phyloP scores from a whole-genome alignment of 2,329 filamentous ascomycete genomes.

The Alternaria brassicicola region DNA sequence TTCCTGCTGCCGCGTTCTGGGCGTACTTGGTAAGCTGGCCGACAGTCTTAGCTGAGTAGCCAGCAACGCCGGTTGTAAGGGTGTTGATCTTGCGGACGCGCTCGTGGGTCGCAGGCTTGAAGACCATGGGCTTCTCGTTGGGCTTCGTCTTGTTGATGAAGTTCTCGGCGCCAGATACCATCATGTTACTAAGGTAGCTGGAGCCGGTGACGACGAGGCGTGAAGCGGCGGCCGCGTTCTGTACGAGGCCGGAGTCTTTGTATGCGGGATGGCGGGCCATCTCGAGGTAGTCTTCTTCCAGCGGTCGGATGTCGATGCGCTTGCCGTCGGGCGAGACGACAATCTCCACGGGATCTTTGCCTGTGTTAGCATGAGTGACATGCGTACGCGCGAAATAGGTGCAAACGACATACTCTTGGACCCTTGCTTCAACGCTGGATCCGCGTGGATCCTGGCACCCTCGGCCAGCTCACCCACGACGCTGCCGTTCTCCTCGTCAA shows the following conservation, averaged over 20 bases:
- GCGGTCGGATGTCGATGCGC: slow-evolving; percentile 70
- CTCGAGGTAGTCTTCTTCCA: slow-evolving; percentile 73
- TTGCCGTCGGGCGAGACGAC: slow-evolving; percentile 72
- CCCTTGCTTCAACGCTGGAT: slow-evolving; percentile 76
- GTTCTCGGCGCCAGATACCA: slow-evolving; percentile 77
- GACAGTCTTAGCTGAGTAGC: slow-evolving; percentile 82
- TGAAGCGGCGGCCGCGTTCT: slow-evolving; percentile 85
- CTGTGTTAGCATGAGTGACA: slow-evolving; percentile 32
- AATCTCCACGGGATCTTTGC: slow-evolving; percentile 77
- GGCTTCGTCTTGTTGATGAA: slow-evolving; percentile 84
- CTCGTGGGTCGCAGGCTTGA: slow-evolving; percentile 81
- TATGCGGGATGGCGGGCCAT: slow-evolving; percentile 90
- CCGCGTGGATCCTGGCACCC: slow-evolving; percentile 79
- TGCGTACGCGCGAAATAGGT: not conserved
- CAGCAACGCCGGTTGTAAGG: slow-evolving; percentile 80
- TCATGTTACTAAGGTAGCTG: slow-evolving; percentile 74
- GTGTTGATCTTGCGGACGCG: slow-evolving; percentile 87
- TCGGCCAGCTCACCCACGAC: slow-evolving; percentile 91
- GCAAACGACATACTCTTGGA: slow-evolving; percentile 74
- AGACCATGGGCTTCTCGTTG: slow-evolving; percentile 79
- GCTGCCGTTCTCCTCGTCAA: slow-evolving; percentile 95
- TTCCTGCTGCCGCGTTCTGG: slow-evolving; percentile 83
- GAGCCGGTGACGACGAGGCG: slow-evolving; percentile 90
- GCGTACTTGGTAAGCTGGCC: slow-evolving; percentile 82
- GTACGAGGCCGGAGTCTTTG: slow-evolving; percentile 82